Percentiles rank a stretch among this genome's conserved stretches.
phyloP scores from a whole-genome alignment of 2,329 filamentous ascomycete genomes.

The Verticillium longisporum region DNA sequence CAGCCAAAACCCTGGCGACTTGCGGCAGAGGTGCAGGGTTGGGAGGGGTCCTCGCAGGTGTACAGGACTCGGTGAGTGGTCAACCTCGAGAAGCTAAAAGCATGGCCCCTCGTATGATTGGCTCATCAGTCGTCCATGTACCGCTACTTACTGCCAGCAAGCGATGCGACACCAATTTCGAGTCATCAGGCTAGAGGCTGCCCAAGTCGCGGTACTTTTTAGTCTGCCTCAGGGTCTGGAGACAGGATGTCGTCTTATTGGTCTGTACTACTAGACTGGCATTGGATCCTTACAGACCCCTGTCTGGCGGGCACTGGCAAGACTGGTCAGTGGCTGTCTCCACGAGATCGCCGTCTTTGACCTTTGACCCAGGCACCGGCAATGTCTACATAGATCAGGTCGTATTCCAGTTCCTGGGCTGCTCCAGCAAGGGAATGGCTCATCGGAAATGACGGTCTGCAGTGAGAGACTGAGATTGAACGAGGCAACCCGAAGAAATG shows the following conservation, averaged over 20 bases:
- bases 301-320: background rate
- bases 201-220: background rate
- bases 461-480: too few species aligned
- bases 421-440: too few species aligned
- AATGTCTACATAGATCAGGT: too few species aligned
- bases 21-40: background rate
- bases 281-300: background rate
- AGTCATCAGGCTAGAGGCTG: background rate
- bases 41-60: background rate
- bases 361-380: background rate
- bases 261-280: background rate
- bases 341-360: background rate
- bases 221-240: background rate
- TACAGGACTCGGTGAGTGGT: background rate
- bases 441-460: too few species aligned
- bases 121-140: background rate
- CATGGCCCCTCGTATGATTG: background rate
- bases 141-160: background rate
- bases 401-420: too few species aligned
- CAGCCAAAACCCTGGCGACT: background rate
- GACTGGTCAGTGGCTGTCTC: background rate
- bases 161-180: background rate
- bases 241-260: background rate
- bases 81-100: background rate
- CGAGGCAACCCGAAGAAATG: too few species aligned